These are phyloP conservation scores for Psilocybe cyanescens DNA, from an alignment of 768 basidiomycete genomes.

Conservation along the genomic window DNA sequence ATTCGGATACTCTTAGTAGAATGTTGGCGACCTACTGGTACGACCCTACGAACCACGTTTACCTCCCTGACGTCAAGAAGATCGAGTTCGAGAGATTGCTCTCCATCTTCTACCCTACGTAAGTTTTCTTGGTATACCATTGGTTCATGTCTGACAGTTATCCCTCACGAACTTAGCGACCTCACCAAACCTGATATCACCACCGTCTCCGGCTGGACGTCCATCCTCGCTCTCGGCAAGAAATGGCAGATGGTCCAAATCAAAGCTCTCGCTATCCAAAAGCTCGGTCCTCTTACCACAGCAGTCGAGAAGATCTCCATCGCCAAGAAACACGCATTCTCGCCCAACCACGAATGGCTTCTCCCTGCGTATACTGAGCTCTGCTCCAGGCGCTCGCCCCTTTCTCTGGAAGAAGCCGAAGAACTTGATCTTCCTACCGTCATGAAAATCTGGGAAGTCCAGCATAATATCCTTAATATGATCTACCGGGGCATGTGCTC, in stretches of 20 bases:
- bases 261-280: conserved; percentile 33
- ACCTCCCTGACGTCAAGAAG: conserved; percentile 41
- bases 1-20: conserved; percentile 26
- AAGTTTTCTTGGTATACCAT: conserved; percentile 11
- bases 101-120: conserved; percentile 39
- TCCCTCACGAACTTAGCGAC: conserved; percentile 24
- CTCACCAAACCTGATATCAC: conserved; percentile 31
- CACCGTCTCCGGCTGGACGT: conserved; percentile 39
- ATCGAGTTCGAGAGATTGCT: conserved; percentile 36
- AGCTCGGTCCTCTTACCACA: conserved; percentile 27
- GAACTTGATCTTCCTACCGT: conserved; percentile 34
- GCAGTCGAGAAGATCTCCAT: conserved; percentile 37
- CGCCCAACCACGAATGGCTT: conserved; percentile 32
- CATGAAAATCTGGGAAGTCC: conserved; percentile 33
- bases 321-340: conserved; percentile 29
- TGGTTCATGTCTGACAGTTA: background rate
- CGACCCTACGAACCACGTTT: conserved; percentile 16
- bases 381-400: conserved; percentile 28
- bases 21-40: conserved; percentile 14
- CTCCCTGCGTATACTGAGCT: conserved; percentile 39
- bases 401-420: conserved; percentile 30
- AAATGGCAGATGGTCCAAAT: conserved; percentile 33
- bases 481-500: conserved; percentile 1
- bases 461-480: conserved; percentile 26
- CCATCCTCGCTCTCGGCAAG: conserved; percentile 34